These are phyloP conservation scores for Prinsepia uniflora DNA, from an alignment of 306 rosid species.

Conservation along the genomic window DNA sequence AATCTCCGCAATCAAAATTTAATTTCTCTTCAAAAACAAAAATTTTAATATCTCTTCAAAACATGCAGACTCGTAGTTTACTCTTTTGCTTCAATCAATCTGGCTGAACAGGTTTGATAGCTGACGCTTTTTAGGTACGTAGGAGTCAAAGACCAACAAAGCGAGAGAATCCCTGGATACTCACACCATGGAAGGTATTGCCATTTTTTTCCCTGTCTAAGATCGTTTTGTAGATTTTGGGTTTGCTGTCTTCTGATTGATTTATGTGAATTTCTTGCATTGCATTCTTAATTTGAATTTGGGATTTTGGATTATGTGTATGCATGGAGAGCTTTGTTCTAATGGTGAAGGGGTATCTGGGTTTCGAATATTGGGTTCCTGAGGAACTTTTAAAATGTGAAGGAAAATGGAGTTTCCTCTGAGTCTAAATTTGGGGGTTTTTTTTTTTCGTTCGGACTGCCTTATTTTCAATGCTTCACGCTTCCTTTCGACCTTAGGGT, in stretches of 20 bases:
- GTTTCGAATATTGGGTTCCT: conserved; percentile 30
- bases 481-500: background rate
- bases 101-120: conserved; percentile 30
- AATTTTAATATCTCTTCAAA: conserved; percentile 23
- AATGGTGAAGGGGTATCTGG: conserved; percentile 21
- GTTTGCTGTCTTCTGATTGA: conserved; percentile 30
- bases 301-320: conserved; percentile 20
- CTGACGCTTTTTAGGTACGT: conserved; percentile 38
- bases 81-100: conserved; percentile 30
- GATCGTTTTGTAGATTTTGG: conserved; percentile 35
- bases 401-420: conserved; percentile 16
- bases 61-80: conserved; percentile 26
- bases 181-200: conserved; percentile 76
- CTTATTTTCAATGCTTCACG: background rate
- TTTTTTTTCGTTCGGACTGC: conserved; percentile 4
- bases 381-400: conserved; percentile 28
- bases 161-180: conserved; percentile 23
- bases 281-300: conserved; percentile 27
- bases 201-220: conserved; percentile 10
- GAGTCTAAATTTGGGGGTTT: conserved; percentile 23
- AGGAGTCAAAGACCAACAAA: conserved; percentile 31
- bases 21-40: background rate
- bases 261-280: conserved; percentile 23
- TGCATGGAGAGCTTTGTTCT: conserved; percentile 29
- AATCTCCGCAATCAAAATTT: conserved; percentile 22